A percentile compares a stretch with the other conserved stretches of the same genome.
Conservation (phyloP, 257 asterid genomes). For the Petunia axillaris region DNA sequence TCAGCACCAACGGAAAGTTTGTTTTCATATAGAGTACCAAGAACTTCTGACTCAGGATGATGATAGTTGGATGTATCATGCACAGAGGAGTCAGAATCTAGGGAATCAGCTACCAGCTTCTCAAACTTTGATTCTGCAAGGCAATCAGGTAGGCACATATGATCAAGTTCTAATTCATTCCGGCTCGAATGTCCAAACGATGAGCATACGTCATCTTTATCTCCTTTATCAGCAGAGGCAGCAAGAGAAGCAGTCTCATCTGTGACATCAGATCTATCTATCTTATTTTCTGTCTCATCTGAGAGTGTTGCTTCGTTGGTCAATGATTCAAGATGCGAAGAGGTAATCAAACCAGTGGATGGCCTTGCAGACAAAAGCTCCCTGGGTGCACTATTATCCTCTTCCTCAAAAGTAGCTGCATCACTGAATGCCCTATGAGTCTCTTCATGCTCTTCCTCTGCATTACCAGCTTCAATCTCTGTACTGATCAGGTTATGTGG, state of each 20-base stretch:
- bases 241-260: slow-evolving; percentile 33
- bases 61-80: slow-evolving; percentile 23
- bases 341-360: slow-evolving; percentile 31
- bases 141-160: slow-evolving; percentile 34
- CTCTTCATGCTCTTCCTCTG: slow-evolving; percentile 21
- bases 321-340: slow-evolving; percentile 32
- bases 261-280: slow-evolving; percentile 37
- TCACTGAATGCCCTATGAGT: slow-evolving; percentile 5
- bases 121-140: slow-evolving; percentile 30
- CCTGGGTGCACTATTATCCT: slow-evolving; percentile 30
- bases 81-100: slow-evolving; percentile 27
- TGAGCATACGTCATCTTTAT: slow-evolving; percentile 31
- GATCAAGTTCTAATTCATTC: slow-evolving; percentile 39
- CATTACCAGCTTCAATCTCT: slow-evolving; percentile 21
- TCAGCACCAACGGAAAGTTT: slow-evolving; percentile 37
- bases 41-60: slow-evolving; percentile 39
- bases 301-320: slow-evolving; percentile 37
- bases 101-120: slow-evolving; percentile 36
- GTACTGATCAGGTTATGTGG: slow-evolving; percentile 9
- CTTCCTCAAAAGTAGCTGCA: slow-evolving; percentile 28
- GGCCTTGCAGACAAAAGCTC: slow-evolving; percentile 38
- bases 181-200: slow-evolving; percentile 39
- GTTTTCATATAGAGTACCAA: slow-evolving; percentile 29
- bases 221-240: slow-evolving; percentile 33
- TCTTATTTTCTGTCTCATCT: slow-evolving; percentile 34